Base-by-base conservation (phyloP, 2,329 filamentous ascomycete genomes). In the Tolypocladium ovalisporum region DNA sequence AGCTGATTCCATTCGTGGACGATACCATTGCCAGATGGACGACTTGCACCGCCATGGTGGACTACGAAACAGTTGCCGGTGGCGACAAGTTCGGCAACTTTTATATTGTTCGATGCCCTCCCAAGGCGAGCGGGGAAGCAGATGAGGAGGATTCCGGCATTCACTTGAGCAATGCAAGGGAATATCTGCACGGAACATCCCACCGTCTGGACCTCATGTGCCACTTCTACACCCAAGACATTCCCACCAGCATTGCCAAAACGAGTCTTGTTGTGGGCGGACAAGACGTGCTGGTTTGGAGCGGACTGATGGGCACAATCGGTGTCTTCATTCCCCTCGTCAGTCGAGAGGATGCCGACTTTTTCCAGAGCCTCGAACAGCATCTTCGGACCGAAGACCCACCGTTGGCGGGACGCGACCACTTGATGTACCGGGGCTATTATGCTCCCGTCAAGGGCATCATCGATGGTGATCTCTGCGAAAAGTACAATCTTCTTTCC, bases 41-140 rank as follows among this genome's bases (percentile, higher is more conserved):
- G 1, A 96, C 90, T 0, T 89, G 89, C 63, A 88, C 89, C 1
- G 83, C 91, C 3, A 96, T 99, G 90, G 86, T 97, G 2, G 94
- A 99, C 73, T 99, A 99, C 71, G 94, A 99, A 70, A 96, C 94
- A 1, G 85, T 89, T 29, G 92, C 91, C 3, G 94, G 93, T 39
- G 93, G 93, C 39, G 94, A 99, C 76, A 97, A 97, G 69, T 99
- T 99, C 63, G 95, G 94, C 60, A 99, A 99, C 66, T 74, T 99
- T 19, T 99, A 91, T 86, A 83, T 99, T 51, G 80, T 99, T 35
- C 88, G 94, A 53, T 94, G 89, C 66, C 91, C 93, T 0, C 78
- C 86, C 59, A 94, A 96, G 70, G 86, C 87, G 9, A 96, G 90
- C 40, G 87, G 91, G 62, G 90, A 95, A 69, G 88, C 91, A 0